Base-by-base conservation (phyloP, 1,284 basidiomycete species). In the Fomitiporia mediterranea region DNA sequence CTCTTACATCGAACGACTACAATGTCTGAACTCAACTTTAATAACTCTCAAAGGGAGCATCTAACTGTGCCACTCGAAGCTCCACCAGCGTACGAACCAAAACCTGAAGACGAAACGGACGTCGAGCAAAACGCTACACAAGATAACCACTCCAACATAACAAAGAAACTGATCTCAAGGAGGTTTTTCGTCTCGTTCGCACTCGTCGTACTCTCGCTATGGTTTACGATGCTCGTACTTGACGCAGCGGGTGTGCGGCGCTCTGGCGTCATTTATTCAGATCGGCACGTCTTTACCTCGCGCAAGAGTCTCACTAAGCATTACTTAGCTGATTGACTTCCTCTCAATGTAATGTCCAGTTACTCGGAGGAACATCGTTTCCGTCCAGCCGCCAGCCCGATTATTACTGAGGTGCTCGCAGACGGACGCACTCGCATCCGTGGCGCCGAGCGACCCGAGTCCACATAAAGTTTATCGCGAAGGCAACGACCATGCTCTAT, bases 281-380 rank as follows among this genome's bases (percentile, higher is more conserved):
- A 72, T 8, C 73, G 80, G 80, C 82, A 53, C 44, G 53, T 48
- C n/a, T n/a, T n/a, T n/a, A n/a, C n/a, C n/a, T n/a, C n/a, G n/a
- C n/a, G n/a, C n/a, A n/a, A n/a, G n/a, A n/a, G n/a, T n/a, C n/a
- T n/a, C n/a, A n/a, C n/a, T n/a, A n/a, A n/a, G n/a, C n/a, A n/a
- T n/a, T n/a, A n/a, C n/a, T n/a, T n/a, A n/a, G n/a, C n/a, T n/a
- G n/a, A 11, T 21, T 43, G 40, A 43, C 40, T 4, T 21, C 9
- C 23, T 21, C 5, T 43, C 19, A 4, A 4, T 39, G 37, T 13
- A 11, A 8, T 17, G 32, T 6, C 35, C 28, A 86, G 84, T 60
- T 86, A 86, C 64, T 86, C 83, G 30, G 78, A 81, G 58, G 79
- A 84, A 49, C 74, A 75, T 67, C 83, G 81, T 65, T 86, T 74